These are phyloP conservation scores for Albugo laibachii DNA, from an alignment of 352 stramenopile genomes.

Conservation along the genomic window DNA sequence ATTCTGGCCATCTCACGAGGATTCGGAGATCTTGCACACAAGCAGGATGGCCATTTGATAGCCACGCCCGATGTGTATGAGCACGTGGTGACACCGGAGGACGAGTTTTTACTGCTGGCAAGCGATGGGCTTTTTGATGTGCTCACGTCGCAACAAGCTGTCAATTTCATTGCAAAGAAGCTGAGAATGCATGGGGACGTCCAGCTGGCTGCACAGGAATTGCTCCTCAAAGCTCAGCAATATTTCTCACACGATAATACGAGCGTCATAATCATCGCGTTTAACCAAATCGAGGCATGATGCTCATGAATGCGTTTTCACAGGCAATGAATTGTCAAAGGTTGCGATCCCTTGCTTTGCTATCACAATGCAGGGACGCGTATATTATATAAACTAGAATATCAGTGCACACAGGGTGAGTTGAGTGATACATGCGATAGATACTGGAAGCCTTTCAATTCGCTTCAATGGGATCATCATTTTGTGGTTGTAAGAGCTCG, in stretches of 20 bases:
- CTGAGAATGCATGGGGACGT: slow-evolving; percentile 76
- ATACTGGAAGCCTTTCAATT: no score
- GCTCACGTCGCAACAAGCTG: slow-evolving; percentile 72
- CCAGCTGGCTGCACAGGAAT: slow-evolving; percentile 71
- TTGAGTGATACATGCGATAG: background rate
- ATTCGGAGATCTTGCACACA: slow-evolving; percentile 81
- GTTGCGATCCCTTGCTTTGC: background rate
- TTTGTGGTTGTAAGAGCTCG: no score
- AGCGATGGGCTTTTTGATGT: slow-evolving; percentile 86
- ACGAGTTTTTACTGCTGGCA: slow-evolving; percentile 83
- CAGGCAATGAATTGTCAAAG: slow-evolving; percentile 10
- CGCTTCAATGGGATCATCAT: no score
- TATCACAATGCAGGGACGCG: background rate
- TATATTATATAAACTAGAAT: background rate
- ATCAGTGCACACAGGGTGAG: background rate
- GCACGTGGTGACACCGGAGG: slow-evolving; percentile 27
- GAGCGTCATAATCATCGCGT: slow-evolving; percentile 69
- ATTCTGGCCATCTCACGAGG: slow-evolving; percentile 73
- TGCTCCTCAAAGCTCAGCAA: slow-evolving; percentile 73
- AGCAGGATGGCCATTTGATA: slow-evolving; percentile 72
- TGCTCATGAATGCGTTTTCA: slow-evolving; percentile 2
- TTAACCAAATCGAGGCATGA: slow-evolving; percentile 32
- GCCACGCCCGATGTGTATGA: slow-evolving; percentile 64
- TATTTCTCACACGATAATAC: slow-evolving; percentile 86
- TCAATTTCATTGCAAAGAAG: slow-evolving; percentile 83